These are phyloP conservation scores for Phallus indusiatus DNA, from an alignment of 768 basidiomycete genomes.

Conservation along the genomic window DNA sequence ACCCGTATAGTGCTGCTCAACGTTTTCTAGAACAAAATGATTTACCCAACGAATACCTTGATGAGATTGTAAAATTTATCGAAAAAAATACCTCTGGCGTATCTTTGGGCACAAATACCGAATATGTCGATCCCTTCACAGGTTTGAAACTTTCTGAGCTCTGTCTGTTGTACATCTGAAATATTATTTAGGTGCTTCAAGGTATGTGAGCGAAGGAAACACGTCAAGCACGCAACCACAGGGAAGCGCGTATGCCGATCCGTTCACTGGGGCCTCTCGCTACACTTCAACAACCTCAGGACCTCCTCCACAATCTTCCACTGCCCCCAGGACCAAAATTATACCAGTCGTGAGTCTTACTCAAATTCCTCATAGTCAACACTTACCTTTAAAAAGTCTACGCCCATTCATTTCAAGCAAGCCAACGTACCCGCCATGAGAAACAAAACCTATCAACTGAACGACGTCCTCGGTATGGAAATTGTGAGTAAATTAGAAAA, in stretches of 20 bases:
- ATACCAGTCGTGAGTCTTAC: conserved; percentile 21
- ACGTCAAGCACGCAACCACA: conserved; percentile 20
- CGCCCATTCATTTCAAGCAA: conserved; percentile 73
- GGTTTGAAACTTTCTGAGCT: conserved; percentile 32
- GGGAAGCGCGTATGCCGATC: conserved; percentile 41
- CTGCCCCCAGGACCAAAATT: conserved; percentile 21
- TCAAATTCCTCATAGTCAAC: conserved; percentile 2
- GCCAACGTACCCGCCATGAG: conserved; percentile 73
- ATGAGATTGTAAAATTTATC: conserved; percentile 89
- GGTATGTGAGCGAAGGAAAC: conserved; percentile 42
- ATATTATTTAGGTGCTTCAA: conserved; percentile 39
- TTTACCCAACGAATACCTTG: conserved; percentile 71
- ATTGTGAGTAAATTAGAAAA: conserved; percentile 40
- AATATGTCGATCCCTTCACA: conserved; percentile 85
- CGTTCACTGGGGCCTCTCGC: conserved; percentile 64
- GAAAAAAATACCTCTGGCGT: conserved; percentile 83
- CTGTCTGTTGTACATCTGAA: conserved; percentile 5
- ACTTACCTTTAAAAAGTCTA: conserved; percentile 38
- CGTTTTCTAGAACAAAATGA: conserved; percentile 79
- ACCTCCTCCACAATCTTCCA: conserved; percentile 19
- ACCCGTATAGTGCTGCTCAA: conserved; percentile 84
- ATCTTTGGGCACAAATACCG: conserved; percentile 40
- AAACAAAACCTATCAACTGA: conserved; percentile 66
- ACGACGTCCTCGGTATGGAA: conserved; percentile 56
- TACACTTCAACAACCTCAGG: conserved; percentile 26